Base-by-base conservation (phyloP, 139 green algal genomes). In the Pleodorina starrii region DNA sequence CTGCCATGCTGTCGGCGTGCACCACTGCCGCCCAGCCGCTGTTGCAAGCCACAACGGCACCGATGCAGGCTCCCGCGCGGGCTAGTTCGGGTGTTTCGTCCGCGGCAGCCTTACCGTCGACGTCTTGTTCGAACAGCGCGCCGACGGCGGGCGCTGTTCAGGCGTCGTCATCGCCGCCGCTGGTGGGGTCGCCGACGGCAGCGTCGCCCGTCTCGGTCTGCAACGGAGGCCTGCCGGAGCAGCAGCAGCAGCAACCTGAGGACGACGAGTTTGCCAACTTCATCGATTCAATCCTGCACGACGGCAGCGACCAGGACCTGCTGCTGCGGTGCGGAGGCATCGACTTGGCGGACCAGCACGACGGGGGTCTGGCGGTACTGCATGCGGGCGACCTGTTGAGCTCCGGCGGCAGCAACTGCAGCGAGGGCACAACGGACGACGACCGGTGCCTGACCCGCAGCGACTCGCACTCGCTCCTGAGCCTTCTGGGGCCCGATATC, bases 211-310 rank as follows among this genome's bases (percentile, higher is more conserved):
- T n/a, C 27, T 87, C 81, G 0, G 81, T 87, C 36, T 87, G 81
- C 81, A 75, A 86, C 40, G 59, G 40, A 36, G 16, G 51, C 6
- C 32, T 36, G 0, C 36, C 77, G 42, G 29, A 35, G 5, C 42
- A 40, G 12, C 32, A 21, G 0, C 36, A 87, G 42, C 42, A 35
- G 5, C 42, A 40, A 3, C 42, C 81, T 16, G 81, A 87, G n/a
- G 81, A 87, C 27, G 59, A 77, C 35, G 81, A 87, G 57, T 86
- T 86, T 38, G 79, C 57, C 38, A 75, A 57, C 42, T 86, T 86
- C 40, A 86, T 86, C 17, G 79, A 75, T 38, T 75, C 57, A 2
- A 75, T 75, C 27, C 79, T 86, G 76, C 23, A 29, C 9, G 27
- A 9, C 1, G 76, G 36, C 17, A 48, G 48, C 44, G 38, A 44